Percentiles rank a stretch among this genome's conserved stretches.
Evolutionary conservation across 2,329 filamentous ascomycete genomes (phyloP).

Genomic region (Decorospora gaudefroyi): DNA sequence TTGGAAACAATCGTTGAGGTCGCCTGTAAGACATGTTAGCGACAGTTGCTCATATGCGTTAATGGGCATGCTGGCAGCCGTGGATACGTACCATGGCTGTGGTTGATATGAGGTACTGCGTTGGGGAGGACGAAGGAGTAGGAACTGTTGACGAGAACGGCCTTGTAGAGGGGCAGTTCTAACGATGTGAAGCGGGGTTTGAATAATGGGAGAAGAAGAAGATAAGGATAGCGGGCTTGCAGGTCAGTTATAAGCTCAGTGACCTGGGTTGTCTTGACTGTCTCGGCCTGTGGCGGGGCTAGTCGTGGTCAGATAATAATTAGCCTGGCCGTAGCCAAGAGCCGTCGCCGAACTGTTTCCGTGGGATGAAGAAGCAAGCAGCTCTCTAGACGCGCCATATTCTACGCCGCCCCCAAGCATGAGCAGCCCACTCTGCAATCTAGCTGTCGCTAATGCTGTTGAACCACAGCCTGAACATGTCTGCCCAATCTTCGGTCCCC

Average conservation of each 20-base stretch:
- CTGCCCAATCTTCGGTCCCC: constrained; percentile 23
- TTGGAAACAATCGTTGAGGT: constrained; percentile 53
- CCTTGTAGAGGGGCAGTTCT: constrained; percentile 22
- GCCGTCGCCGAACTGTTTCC: constrained; percentile 46
- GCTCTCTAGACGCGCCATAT: constrained; percentile 15
- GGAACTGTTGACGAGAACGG: constrained; percentile 11
- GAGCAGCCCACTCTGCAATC: constrained; percentile 24
- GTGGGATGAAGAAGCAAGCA: constrained; percentile 47
- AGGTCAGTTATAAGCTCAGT: constrained; percentile 38
- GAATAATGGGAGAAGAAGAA: constrained; percentile 29
- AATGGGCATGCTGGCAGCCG: constrained; percentile 6
- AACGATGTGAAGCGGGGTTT: constrained; percentile 17
- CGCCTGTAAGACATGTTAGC: constrained; percentile 33
- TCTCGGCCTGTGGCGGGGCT: constrained; percentile 44
- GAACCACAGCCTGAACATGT: constrained; percentile 23
- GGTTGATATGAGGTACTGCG: constrained; percentile 26
- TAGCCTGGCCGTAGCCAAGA: constrained; percentile 43
- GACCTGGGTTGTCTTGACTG: constrained; percentile 21
- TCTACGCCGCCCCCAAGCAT: constrained; percentile 11
- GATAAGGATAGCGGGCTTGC: constrained; percentile 32
- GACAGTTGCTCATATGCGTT: neutral
- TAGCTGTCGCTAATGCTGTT: constrained; percentile 28
- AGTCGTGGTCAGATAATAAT: constrained; percentile 25
- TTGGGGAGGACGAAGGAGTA: constrained; percentile 8
- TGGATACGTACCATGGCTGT: constrained; percentile 41